These are phyloP conservation scores for Metschnikowia baotianmanensis DNA, from an alignment of 805 yeast species.

Conservation along the genomic window DNA sequence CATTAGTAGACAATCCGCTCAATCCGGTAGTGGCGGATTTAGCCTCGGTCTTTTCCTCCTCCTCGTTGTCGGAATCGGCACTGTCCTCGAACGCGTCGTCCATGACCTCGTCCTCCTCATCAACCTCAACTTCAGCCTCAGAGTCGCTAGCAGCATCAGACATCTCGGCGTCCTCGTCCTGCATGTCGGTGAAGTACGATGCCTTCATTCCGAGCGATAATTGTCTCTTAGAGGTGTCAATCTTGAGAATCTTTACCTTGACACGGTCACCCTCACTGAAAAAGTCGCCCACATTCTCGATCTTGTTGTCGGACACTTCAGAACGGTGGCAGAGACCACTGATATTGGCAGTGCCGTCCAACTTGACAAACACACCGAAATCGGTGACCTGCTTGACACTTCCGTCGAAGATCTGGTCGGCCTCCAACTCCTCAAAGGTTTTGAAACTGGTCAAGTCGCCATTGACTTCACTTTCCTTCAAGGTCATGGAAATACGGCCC, in stretches of 20 bases:
- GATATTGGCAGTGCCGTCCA: constrained; percentile 70
- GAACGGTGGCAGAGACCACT: constrained; percentile 87
- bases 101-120: constrained; percentile 35
- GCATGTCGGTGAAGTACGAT: constrained; percentile 63
- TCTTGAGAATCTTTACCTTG: constrained; percentile 71
- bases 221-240: constrained; percentile 65
- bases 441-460: constrained; percentile 63
- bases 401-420: constrained; percentile 76
- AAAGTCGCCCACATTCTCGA: constrained; percentile 57
- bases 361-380: constrained; percentile 85
- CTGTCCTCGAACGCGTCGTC: constrained; percentile 34
- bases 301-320: constrained; percentile 71
- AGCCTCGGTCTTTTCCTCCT: constrained; percentile 20
- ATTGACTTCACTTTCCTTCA: constrained; percentile 76
- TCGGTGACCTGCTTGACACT: constrained; percentile 73
- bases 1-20: constrained; percentile 73
- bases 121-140: constrained; percentile 10
- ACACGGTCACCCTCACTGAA: constrained; percentile 91
- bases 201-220: constrained; percentile 93
- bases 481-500: constrained; percentile 67
- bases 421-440: constrained; percentile 62
- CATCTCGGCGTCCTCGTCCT: constrained; percentile 10
- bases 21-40: constrained; percentile 21
- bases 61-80: constrained; percentile 26
- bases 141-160: constrained; percentile 2